Evolutionary conservation across 352 stramenopile species (phyloP).

Genomic region (Phytophthora europaea): DNA sequence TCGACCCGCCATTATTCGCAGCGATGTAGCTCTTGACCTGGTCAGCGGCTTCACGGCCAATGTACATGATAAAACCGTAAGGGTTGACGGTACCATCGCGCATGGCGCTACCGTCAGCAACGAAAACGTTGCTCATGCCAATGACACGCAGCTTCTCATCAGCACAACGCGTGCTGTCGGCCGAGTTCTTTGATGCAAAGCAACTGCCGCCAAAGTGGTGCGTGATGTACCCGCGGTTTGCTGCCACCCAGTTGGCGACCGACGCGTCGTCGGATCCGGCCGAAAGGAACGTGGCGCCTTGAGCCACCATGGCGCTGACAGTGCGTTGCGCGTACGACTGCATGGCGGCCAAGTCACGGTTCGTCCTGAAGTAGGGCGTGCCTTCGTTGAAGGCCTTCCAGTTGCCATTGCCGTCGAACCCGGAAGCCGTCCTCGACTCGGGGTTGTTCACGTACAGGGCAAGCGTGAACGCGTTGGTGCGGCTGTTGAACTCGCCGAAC

Average conservation of each 20-base stretch:
- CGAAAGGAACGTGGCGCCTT: slow-evolving; percentile 60
- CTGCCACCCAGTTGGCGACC: slow-evolving; percentile 56
- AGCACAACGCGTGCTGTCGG: slow-evolving; percentile 59
- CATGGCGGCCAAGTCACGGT: slow-evolving; percentile 63
- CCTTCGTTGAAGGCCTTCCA: slow-evolving; percentile 54
- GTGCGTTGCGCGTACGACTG: slow-evolving; percentile 53
- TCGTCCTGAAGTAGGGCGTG: slow-evolving; percentile 47
- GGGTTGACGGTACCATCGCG: slow-evolving; percentile 67
- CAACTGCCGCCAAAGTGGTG: slow-evolving; percentile 80
- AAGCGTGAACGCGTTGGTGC: slow-evolving; percentile 49
- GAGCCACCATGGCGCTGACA: slow-evolving; percentile 38
- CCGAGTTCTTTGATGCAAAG: slow-evolving; percentile 57
- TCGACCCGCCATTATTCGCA: slow-evolving; percentile 12
- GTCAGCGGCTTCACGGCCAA: slow-evolving; percentile 55
- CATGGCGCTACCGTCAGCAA: slow-evolving; percentile 66
- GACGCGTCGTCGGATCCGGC: slow-evolving; percentile 34
- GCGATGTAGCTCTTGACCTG: slow-evolving; percentile 48
- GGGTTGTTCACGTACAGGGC: slow-evolving; percentile 78
- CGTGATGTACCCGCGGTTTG: slow-evolving; percentile 45
- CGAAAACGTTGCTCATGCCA: slow-evolving; percentile 73
- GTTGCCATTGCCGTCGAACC: slow-evolving; percentile 49
- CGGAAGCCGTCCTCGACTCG: slow-evolving; percentile 43
- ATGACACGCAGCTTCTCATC: slow-evolving; percentile 66
- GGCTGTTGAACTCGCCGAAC: slow-evolving; percentile 44
- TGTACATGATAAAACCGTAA: slow-evolving; percentile 82